A percentile compares a stretch with the other conserved stretches of the same genome.
Conservation (phyloP, 23 red algal genomes). For the Gracilariopsis chorda region DNA sequence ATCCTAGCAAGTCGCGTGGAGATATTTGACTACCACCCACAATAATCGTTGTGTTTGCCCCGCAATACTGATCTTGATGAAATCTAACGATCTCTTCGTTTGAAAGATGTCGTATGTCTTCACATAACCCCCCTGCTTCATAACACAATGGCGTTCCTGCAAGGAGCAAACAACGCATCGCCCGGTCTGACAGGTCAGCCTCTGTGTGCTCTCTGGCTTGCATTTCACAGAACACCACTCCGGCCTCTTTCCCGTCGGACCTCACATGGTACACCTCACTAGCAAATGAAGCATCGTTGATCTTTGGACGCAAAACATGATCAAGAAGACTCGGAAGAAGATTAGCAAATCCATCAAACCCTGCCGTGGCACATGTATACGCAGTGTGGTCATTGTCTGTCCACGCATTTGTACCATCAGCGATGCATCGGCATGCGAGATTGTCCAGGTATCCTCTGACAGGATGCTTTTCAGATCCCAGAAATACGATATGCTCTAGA, state of each 20-base stretch:
- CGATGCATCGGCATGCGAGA: conserved; percentile 77
- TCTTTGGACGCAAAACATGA: conserved; percentile 79
- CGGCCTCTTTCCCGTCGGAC: conserved; percentile 75
- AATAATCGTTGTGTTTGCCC: conserved; percentile 77
- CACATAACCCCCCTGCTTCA: conserved; percentile 76
- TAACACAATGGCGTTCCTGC: conserved; percentile 41
- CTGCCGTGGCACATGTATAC: conserved; percentile 84
- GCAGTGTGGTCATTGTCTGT: conserved; percentile 91
- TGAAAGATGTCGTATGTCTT: conserved; percentile 63
- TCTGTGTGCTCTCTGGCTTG: conserved; percentile 88
- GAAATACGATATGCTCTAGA: conserved; percentile 96
- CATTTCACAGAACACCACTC: conserved; percentile 98
- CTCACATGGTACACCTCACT: conserved; percentile 89
- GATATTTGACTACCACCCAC: conserved; percentile 63
- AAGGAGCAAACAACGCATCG: conserved; percentile 37
- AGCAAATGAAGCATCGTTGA: conserved; percentile 68
- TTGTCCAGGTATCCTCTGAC: conserved; percentile 84
- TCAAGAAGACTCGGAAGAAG: conserved; percentile 85
- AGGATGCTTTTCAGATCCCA: conserved; percentile 84
- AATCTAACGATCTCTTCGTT: conserved; percentile 76
- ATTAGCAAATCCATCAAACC: conserved; percentile 74
- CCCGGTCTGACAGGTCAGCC: conserved; percentile 47
- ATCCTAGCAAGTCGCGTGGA: conserved; percentile 19
- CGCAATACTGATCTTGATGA: conserved; percentile 82
- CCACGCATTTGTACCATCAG: conserved; percentile 96